Evolutionary conservation across 2,329 filamentous ascomycete species (phyloP).

Genomic region (Xylariaceae sp.): DNA sequence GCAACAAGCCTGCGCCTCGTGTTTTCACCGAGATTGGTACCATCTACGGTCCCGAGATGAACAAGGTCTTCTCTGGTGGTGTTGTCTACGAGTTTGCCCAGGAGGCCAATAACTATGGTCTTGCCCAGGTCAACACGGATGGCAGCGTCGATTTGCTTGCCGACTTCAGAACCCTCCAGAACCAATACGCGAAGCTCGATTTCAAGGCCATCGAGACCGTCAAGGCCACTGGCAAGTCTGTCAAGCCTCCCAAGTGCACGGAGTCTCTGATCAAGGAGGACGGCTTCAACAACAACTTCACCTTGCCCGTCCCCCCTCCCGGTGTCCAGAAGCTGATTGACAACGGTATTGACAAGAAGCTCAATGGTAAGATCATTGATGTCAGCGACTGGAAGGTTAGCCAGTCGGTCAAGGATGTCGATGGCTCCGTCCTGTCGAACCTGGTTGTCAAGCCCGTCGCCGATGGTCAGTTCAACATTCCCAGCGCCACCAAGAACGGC

Average conservation of each 20-base stretch:
- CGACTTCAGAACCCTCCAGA: slow-evolving; percentile 70
- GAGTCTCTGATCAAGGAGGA: slow-evolving; percentile 59
- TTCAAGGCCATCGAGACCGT: slow-evolving; percentile 59
- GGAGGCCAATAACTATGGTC: slow-evolving; percentile 61
- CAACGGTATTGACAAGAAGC: slow-evolving; percentile 63
- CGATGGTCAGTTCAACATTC: slow-evolving; percentile 22
- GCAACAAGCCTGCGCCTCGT: slow-evolving; percentile 66
- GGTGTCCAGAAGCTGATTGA: slow-evolving; percentile 69
- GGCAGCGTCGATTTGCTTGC: slow-evolving; percentile 52
- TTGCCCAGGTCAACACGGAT: slow-evolving; percentile 57
- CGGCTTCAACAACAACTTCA: slow-evolving; percentile 74
- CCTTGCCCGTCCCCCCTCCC: slow-evolving; percentile 62
- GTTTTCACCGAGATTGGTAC: slow-evolving; percentile 69
- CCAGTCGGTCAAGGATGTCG: slow-evolving; percentile 37
- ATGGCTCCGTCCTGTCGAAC: slow-evolving; percentile 39
- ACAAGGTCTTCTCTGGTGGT: slow-evolving; percentile 62
- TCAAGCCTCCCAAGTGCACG: slow-evolving; percentile 57
- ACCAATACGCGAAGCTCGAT: slow-evolving; percentile 71
- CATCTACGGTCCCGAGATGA: slow-evolving; percentile 70
- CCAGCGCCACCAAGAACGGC: slow-evolving; percentile 8
- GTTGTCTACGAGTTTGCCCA: slow-evolving; percentile 78
- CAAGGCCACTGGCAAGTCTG: slow-evolving; percentile 50
- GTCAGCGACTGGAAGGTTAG: slow-evolving; percentile 59
- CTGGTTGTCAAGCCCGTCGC: slow-evolving; percentile 40
- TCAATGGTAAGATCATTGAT: slow-evolving; percentile 61